These are phyloP conservation scores for Apiospora marii DNA, from an alignment of 2,329 filamentous ascomycete genomes.

Conservation along the genomic window DNA sequence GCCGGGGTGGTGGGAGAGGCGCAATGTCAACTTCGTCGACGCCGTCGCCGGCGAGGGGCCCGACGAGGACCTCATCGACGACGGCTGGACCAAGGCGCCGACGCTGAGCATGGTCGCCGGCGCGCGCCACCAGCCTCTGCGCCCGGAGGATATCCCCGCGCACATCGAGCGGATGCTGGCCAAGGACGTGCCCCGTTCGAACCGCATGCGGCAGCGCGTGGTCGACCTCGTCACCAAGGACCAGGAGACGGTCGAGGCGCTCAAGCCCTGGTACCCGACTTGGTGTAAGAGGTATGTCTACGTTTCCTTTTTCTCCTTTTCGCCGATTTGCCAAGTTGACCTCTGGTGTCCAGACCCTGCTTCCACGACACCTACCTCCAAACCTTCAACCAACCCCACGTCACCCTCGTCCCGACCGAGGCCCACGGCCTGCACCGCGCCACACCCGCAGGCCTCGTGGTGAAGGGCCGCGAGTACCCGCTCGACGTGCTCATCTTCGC, in stretches of 20 bases:
- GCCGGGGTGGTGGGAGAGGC: slow-evolving; percentile 16
- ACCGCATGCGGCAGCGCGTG: slow-evolving; percentile 54
- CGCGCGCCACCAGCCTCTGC: slow-evolving; percentile 32
- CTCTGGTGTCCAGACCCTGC: background rate
- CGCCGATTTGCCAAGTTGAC: too few species aligned
- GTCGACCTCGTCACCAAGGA: slow-evolving; percentile 62
- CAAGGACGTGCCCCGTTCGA: slow-evolving; percentile 48
- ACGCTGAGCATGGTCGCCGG: slow-evolving; percentile 41
- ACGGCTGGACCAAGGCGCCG: slow-evolving; percentile 55
- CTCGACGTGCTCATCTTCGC: slow-evolving; percentile 17
- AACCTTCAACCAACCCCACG: slow-evolving; percentile 7
- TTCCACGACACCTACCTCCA: slow-evolving; percentile 18
- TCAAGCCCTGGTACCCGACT: slow-evolving; percentile 4
- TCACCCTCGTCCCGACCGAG: background rate
- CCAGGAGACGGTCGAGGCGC: slow-evolving; percentile 42
- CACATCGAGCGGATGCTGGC: slow-evolving; percentile 40
- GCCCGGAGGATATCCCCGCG: background rate
- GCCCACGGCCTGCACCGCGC: background rate
- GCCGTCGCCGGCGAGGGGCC: slow-evolving; percentile 45
- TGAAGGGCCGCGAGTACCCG: background rate
- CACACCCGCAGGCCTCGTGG: background rate
- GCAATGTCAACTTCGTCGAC: slow-evolving; percentile 50
- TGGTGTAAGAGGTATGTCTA: slow-evolving; percentile 7
- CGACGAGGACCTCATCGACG: slow-evolving; percentile 53
- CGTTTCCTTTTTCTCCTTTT: too few species aligned